A percentile compares a stretch with the other conserved stretches of the same genome.
Conservation (phyloP, 1,284 basidiomycete species). For the Jaminaea rosea region DNA sequence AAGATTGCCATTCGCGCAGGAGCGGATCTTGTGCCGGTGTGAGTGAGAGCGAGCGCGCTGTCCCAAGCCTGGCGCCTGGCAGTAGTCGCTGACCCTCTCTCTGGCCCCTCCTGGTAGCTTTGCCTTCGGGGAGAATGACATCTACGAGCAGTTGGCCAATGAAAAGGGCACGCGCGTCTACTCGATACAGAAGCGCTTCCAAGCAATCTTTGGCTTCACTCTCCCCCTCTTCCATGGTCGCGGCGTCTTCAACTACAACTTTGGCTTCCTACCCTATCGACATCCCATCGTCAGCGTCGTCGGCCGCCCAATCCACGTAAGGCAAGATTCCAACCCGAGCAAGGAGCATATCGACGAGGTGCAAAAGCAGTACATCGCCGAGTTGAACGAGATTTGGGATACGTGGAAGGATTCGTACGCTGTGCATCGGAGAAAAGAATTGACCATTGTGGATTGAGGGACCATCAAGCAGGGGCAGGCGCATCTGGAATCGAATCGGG, state of each 20-base stretch:
- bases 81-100: background rate
- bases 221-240: constrained; percentile 83
- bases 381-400: constrained; percentile 50
- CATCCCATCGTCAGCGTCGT: constrained; percentile 86
- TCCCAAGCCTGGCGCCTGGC: background rate
- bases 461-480: too few relatives aligned
- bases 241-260: constrained; percentile 59
- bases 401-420: constrained; percentile 40
- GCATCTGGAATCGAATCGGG: too few relatives aligned
- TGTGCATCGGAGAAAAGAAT: constrained; percentile 37
- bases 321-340: constrained; percentile 67
- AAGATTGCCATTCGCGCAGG: constrained; percentile 86
- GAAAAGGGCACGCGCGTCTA: constrained; percentile 83
- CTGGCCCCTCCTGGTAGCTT: constrained; percentile 9
- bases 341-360: constrained; percentile 69
- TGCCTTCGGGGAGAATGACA: constrained; percentile 96
- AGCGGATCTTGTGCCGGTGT: constrained; percentile 36
- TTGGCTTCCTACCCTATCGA: constrained; percentile 81
- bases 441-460: constrained; percentile 33
- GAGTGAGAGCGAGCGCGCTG: background rate
- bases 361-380: constrained; percentile 81
- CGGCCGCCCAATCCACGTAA: constrained; percentile 75
- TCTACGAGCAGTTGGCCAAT: constrained; percentile 92
- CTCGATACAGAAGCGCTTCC: constrained; percentile 38
- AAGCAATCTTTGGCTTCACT: constrained; percentile 76